phyloP scores from a whole-genome alignment of 805 yeast species.

The Teunomyces pallodes region DNA sequence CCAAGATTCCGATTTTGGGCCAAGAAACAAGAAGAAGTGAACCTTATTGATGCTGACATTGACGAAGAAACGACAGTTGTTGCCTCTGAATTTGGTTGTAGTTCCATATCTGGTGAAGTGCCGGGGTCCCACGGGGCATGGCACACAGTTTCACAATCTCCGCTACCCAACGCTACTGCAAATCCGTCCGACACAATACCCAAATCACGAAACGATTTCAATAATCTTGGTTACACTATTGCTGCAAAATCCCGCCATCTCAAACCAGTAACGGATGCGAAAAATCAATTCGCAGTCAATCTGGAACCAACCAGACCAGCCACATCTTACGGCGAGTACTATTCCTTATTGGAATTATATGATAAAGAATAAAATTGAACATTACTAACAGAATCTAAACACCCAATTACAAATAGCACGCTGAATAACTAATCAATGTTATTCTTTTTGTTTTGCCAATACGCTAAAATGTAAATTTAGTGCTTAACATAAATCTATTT shows the following conservation, averaged over 20 bases:
- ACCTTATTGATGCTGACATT: background rate
- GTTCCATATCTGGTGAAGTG: background rate
- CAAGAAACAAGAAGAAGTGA: background rate
- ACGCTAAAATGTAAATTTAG: too few relatives aligned
- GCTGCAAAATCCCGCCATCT: conserved; percentile 15
- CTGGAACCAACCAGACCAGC: conserved; percentile 14
- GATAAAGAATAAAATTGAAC: background rate
- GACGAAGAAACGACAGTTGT: too few relatives aligned
- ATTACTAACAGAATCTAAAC: too few relatives aligned
- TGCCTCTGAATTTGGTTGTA: too few relatives aligned
- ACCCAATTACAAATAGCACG: background rate
- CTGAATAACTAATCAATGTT: too few relatives aligned
- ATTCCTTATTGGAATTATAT: background rate
- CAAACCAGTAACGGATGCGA: background rate
- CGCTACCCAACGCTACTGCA: conserved; percentile 37
- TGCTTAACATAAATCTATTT: too few relatives aligned
- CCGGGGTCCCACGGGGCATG: conserved; percentile 15
- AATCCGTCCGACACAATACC: conserved; percentile 34
- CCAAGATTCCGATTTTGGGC: background rate
- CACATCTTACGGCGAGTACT: background rate
- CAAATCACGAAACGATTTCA: conserved; percentile 17
- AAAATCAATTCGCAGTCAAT: conserved; percentile 16
- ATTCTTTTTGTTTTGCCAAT: too few relatives aligned
- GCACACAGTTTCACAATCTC: conserved; percentile 26
- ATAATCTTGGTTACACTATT: conserved; percentile 23